phyloP scores from a whole-genome alignment of 345 rosid species.

The Salix udensis region DNA sequence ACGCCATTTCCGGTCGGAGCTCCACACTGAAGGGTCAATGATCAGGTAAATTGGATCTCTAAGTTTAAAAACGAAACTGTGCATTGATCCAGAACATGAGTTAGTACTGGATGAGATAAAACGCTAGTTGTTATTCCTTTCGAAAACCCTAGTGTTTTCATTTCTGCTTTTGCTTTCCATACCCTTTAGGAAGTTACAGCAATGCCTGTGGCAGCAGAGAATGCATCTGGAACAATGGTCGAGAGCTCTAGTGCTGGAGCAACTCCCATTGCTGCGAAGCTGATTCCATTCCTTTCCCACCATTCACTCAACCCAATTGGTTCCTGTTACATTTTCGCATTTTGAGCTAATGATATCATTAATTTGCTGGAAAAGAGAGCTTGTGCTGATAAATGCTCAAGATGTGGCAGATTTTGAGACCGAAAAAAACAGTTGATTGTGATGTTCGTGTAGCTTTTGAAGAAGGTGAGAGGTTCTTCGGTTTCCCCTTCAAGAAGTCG shows the following conservation, averaged over 20 bases:
- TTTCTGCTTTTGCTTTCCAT: neutral
- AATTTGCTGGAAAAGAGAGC: neutral
- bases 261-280: constrained; percentile 41
- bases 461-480: constrained; percentile 20
- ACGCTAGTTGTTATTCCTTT: neutral
- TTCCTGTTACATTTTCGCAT: constrained; percentile 15
- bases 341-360: neutral
- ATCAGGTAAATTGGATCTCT: no score
- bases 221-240: constrained; percentile 55
- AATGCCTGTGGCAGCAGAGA: constrained; percentile 60
- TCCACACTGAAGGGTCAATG: no score
- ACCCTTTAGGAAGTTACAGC: constrained; percentile 38
- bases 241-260: constrained; percentile 51
- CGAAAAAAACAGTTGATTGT: constrained; percentile 8
- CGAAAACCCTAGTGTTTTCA: neutral
- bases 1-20: no score
- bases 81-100: neutral
- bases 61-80: no score
- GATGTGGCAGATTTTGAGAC: neutral
- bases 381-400: neutral
- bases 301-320: constrained; percentile 19
- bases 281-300: constrained; percentile 43
- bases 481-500: constrained; percentile 66
- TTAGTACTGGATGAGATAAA: neutral
- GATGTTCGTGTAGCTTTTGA: constrained; percentile 9